These are phyloP conservation scores for Obelidium mucronatum DNA, from an alignment of 192 early-diverging fungal genomes.

Conservation along the genomic window DNA sequence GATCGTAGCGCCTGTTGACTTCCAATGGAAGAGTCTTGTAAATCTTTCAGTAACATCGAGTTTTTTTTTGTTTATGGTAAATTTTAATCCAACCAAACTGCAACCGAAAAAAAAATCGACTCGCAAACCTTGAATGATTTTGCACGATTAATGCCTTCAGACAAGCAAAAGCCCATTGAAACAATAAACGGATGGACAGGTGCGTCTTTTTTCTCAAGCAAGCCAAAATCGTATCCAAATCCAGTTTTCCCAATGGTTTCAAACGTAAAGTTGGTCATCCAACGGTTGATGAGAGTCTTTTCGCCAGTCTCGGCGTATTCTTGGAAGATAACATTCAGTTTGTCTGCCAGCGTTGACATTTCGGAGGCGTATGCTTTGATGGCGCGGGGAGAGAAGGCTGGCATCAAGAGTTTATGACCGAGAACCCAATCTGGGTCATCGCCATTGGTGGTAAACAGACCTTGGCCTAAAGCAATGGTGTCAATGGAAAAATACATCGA, in stretches of 20 bases:
- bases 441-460: conserved; percentile 59
- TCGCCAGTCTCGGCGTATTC: conserved; percentile 39
- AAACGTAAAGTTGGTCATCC: conserved; percentile 64
- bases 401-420: conserved; percentile 66
- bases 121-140: background rate
- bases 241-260: conserved; percentile 65
- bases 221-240: conserved; percentile 62
- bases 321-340: conserved; percentile 43
- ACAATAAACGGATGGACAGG: conserved; percentile 47
- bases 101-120: background rate
- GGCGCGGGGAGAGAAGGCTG: conserved; percentile 57
- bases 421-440: conserved; percentile 61
- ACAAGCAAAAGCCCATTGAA: conserved; percentile 50
- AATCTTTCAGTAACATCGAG: conserved; percentile 33
- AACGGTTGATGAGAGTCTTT: conserved; percentile 48
- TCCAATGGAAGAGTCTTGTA: conserved; percentile 53
- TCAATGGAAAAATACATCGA: background rate
- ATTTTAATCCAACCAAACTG: background rate
- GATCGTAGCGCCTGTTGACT: conserved; percentile 49
- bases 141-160: conserved; percentile 39
- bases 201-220: conserved; percentile 41
- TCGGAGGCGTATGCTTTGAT: conserved; percentile 48
- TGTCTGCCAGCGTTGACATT: conserved; percentile 51
- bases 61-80: background rate
- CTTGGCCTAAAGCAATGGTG: conserved; percentile 21